Evolutionary conservation across 257 asterid genomes (phyloP).

Genomic region (Fraxinus anomala): DNA sequence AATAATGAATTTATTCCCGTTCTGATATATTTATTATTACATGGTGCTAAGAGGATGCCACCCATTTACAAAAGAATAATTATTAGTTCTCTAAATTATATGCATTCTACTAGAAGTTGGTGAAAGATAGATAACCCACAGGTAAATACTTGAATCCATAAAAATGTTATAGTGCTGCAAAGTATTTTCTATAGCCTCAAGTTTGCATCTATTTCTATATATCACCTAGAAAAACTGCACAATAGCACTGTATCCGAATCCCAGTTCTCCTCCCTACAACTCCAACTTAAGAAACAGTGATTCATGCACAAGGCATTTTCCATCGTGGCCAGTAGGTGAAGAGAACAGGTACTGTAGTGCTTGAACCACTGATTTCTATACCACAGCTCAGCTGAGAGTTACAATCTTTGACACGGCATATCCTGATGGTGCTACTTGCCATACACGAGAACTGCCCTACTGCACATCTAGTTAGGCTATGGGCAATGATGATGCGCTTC

Average conservation of each 20-base stretch:
- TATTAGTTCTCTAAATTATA: background rate
- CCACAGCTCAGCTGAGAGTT: background rate
- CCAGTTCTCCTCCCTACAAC: background rate
- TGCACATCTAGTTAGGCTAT: background rate
- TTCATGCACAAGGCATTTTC: background rate
- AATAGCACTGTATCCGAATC: background rate
- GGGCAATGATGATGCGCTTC: background rate
- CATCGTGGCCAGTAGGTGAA: background rate
- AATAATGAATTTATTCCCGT: background rate
- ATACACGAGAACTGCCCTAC: background rate
- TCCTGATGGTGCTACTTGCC: background rate
- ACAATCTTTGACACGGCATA: background rate
- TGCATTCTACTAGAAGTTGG: background rate
- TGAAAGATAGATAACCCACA: background rate
- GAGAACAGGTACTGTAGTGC: background rate
- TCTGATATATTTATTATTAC: background rate
- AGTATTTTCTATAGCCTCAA: background rate
- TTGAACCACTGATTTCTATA: background rate
- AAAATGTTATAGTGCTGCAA: background rate
- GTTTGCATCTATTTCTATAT: background rate
- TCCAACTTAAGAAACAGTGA: background rate
- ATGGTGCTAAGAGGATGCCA: background rate
- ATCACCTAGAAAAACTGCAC: background rate
- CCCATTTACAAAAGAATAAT: constrained; percentile 10
- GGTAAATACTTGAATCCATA: background rate